These are phyloP conservation scores for Rubia peregrina DNA, from an alignment of 305 asterid genomes.

Conservation along the genomic window DNA sequence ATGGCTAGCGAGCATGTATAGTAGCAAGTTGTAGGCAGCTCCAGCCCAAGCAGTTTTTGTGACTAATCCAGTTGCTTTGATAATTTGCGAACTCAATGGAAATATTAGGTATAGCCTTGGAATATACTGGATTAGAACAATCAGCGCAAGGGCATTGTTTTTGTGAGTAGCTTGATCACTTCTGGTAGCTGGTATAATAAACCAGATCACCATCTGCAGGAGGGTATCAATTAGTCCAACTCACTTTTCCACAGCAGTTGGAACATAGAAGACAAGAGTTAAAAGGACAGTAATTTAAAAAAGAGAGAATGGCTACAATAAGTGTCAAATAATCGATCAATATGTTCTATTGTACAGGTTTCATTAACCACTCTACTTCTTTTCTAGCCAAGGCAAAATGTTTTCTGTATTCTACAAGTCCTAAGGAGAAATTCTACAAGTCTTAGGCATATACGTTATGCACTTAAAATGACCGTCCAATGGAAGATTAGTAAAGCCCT, in stretches of 20 bases:
- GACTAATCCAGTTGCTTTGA: slow-evolving; percentile 95
- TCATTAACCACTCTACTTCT: background rate
- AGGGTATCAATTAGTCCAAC: slow-evolving; percentile 9
- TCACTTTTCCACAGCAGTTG: background rate
- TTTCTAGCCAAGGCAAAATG: background rate
- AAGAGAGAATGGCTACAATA: too few species aligned
- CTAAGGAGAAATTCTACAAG: background rate
- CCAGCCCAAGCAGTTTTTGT: slow-evolving; percentile 99
- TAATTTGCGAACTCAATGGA: slow-evolving; percentile 82
- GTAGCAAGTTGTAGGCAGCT: slow-evolving; percentile 87
- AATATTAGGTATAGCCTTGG: slow-evolving; percentile 90
- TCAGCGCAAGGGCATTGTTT: slow-evolving; percentile 90
- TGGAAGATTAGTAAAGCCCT: background rate
- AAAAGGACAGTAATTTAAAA: background rate
- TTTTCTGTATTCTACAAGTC: too few species aligned
- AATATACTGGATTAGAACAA: slow-evolving; percentile 75
- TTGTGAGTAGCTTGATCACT: slow-evolving; percentile 49
- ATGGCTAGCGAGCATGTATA: slow-evolving; percentile 95
- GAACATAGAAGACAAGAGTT: background rate
- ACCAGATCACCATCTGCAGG: slow-evolving; percentile 81
- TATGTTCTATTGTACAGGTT: background rate
- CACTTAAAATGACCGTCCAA: background rate
- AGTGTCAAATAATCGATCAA: background rate
- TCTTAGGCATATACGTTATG: background rate
- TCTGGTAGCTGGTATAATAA: slow-evolving; percentile 87